Conservation (phyloP, 2,329 filamentous ascomycete species). For the Pseudogymnoascus sp. region DNA sequence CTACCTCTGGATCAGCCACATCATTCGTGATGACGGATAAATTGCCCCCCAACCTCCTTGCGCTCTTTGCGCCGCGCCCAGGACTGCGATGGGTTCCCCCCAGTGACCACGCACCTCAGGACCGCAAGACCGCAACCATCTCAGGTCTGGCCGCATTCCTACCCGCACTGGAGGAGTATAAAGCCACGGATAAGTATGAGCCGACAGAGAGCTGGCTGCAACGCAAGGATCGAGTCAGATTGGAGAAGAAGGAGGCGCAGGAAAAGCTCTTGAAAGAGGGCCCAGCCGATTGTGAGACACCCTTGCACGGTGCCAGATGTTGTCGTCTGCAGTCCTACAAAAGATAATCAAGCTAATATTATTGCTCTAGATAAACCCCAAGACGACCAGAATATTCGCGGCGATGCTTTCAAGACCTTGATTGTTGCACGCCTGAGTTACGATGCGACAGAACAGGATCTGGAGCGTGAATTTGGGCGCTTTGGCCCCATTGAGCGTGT, state of each 20-base stretch:
- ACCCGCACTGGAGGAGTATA: slow-evolving; percentile 66
- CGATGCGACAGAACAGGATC: slow-evolving; percentile 77
- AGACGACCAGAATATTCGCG: slow-evolving; percentile 81
- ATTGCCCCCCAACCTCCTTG: slow-evolving; percentile 83
- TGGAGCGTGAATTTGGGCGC: slow-evolving; percentile 87
- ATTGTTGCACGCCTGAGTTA: slow-evolving; percentile 89
- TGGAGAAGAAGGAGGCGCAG: slow-evolving; percentile 66
- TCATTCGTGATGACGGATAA: slow-evolving; percentile 75
- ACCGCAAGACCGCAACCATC: slow-evolving; percentile 68
- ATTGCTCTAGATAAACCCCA: slow-evolving; percentile 61
- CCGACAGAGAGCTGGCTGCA: slow-evolving; percentile 93
- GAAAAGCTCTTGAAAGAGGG: slow-evolving; percentile 40
- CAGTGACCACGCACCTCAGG: slow-evolving; percentile 72
- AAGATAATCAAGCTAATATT: not conserved
- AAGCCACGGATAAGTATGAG: slow-evolving; percentile 66
- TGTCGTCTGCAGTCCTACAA: not conserved
- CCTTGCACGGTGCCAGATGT: not conserved
- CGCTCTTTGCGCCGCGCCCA: slow-evolving; percentile 90
- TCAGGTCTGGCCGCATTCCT: slow-evolving; percentile 69
- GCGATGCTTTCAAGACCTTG: slow-evolving; percentile 90
- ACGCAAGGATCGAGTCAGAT: slow-evolving; percentile 72
- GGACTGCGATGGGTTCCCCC: slow-evolving; percentile 84
- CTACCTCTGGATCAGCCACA: not conserved
- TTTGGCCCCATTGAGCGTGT: slow-evolving; percentile 93
- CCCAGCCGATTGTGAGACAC: slow-evolving; percentile 23